Evolutionary conservation across 192 early-diverging fungal genomes (phyloP).

Genomic region (Oehlia diaphana): DNA sequence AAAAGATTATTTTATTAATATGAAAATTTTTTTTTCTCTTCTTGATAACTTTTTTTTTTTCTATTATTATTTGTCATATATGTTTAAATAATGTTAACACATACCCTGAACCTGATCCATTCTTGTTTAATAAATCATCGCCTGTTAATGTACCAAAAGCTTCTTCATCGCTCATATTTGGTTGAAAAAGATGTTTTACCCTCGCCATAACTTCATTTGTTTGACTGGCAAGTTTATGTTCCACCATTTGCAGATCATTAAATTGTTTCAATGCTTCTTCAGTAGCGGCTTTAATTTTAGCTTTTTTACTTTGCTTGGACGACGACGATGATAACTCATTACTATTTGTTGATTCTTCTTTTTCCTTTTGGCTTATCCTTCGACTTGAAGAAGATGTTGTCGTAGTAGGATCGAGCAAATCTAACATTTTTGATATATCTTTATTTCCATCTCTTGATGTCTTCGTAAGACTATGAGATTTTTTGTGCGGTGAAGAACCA

Average conservation of each 20-base stretch:
- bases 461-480: not conserved
- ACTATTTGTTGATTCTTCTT: not conserved
- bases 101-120: not conserved
- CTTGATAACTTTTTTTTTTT: not conserved
- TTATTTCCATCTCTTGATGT: not conserved
- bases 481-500: not conserved
- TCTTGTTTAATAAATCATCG: constrained; percentile 3
- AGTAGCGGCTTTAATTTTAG: constrained; percentile 5
- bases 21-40: too few species aligned
- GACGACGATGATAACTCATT: not conserved
- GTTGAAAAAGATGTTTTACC: constrained; percentile 15
- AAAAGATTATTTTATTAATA: not conserved
- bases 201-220: constrained; percentile 18
- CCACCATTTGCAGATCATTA: constrained; percentile 21
- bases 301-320: constrained; percentile 12
- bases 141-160: not conserved
- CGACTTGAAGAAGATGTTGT: not conserved
- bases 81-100: not conserved
- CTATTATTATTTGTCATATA: not conserved
- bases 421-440: not conserved
- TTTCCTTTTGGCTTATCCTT: not conserved
- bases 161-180: constrained; percentile 11
- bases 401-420: not conserved
- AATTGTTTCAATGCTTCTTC: constrained; percentile 21
- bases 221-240: constrained; percentile 13